Conservation (phyloP, 306 rosid genomes). For the Inga oerstediana region DNA sequence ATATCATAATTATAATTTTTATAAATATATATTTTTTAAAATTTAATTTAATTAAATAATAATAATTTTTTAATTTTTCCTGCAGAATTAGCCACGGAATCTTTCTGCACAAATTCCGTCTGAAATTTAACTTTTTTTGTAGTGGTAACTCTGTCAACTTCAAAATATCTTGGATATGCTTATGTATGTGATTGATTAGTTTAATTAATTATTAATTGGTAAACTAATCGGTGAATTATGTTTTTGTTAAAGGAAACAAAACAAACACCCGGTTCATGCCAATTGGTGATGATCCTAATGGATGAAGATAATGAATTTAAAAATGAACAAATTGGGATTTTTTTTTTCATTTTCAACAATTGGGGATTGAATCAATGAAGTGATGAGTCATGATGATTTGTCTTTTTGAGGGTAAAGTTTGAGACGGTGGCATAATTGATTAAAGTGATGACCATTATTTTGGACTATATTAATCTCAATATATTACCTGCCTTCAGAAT, state of each 20-base stretch:
- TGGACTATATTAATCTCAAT: neutral
- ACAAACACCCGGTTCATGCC: neutral
- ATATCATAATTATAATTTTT: no score
- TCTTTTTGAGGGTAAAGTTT: slow-evolving; percentile 7
- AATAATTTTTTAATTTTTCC: no score
- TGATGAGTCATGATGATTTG: neutral
- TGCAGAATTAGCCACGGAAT: no score
- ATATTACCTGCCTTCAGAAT: neutral
- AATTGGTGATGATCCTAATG: neutral
- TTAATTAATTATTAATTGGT: neutral
- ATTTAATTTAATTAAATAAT: no score
- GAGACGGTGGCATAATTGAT: neutral
- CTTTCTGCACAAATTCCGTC: no score
- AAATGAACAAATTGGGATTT: neutral
- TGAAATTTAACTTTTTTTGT: no score
- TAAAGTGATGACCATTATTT: neutral
- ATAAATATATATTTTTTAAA: no score
- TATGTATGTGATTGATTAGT: neutral
- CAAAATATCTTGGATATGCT: neutral
- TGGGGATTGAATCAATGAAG: slow-evolving; percentile 16
- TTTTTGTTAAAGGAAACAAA: neutral
- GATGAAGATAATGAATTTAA: neutral
- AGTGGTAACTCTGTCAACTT: neutral
- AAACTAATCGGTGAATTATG: neutral
- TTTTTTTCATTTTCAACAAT: neutral